Conservation (phyloP, 2,329 filamentous ascomycete species). For the Podosphaera aphanis region DNA sequence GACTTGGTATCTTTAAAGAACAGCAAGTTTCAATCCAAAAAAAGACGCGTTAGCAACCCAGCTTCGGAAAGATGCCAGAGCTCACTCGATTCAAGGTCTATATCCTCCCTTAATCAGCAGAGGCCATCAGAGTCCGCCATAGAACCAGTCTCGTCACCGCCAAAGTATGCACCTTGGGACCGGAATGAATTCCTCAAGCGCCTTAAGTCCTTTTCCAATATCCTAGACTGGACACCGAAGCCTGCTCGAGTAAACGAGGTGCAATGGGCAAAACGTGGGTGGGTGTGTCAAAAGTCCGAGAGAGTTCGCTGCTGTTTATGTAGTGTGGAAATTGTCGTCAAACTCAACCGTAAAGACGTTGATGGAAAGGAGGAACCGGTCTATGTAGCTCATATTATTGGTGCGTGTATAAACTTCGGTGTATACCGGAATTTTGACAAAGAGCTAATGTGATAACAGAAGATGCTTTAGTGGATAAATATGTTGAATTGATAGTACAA, state of each 20-base stretch:
- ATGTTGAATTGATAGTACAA: constrained; percentile 45
- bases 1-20: constrained; percentile 11
- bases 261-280: constrained; percentile 83
- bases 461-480: constrained; percentile 51
- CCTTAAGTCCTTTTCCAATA: constrained; percentile 69
- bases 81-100: neutral
- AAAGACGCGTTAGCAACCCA: constrained; percentile 11
- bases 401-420: constrained; percentile 13
- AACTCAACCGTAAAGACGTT: constrained; percentile 38
- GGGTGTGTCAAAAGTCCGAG: constrained; percentile 65
- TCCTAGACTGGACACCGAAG: constrained; percentile 86
- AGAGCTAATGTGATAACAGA: constrained; percentile 18
- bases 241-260: constrained; percentile 69
- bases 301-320: constrained; percentile 72
- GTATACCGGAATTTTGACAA: neutral
- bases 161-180: constrained; percentile 70
- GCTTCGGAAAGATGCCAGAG: neutral
- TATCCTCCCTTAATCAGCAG: neutral
- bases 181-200: constrained; percentile 60
- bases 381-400: constrained; percentile 35
- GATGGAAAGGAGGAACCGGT: constrained; percentile 31
- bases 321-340: constrained; percentile 62
- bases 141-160: constrained; percentile 16
- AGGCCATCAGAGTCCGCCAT: neutral
- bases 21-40: constrained; percentile 11